phyloP scores from a whole-genome alignment of 2,329 filamentous ascomycete species.

The Myriosclerotinia scirpicola region DNA sequence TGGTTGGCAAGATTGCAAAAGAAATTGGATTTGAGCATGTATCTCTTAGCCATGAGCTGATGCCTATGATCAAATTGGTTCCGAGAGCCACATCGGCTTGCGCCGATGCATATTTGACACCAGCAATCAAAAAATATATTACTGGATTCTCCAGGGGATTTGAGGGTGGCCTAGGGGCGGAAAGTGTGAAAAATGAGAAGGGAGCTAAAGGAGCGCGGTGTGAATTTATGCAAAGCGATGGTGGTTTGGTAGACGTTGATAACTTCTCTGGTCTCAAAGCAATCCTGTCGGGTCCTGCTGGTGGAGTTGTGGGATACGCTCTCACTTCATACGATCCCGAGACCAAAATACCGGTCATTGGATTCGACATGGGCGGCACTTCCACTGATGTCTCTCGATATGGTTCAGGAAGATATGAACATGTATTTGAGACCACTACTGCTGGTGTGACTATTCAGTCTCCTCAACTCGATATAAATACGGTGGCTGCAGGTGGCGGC shows the following conservation, averaged over 20 bases:
- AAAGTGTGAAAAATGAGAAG: constrained; percentile 66
- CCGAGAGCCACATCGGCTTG: constrained; percentile 68
- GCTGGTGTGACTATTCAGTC: constrained; percentile 77
- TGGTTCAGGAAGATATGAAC: constrained; percentile 68
- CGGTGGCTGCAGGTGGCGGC: constrained; percentile 48
- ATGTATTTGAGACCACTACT: constrained; percentile 75
- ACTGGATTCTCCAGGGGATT: constrained; percentile 79
- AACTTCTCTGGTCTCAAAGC: constrained; percentile 82
- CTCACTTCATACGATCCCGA: constrained; percentile 84
- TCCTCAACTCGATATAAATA: constrained; percentile 80
- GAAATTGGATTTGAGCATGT: constrained; percentile 84
- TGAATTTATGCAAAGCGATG: constrained; percentile 85
- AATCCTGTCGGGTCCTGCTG: constrained; percentile 87
- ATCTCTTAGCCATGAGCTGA: constrained; percentile 75
- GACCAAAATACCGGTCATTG: constrained; percentile 83
- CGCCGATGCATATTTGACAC: constrained; percentile 74
- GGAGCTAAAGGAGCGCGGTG: constrained; percentile 73
- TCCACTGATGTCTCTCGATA: constrained; percentile 90
- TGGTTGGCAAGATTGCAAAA: constrained; percentile 72
- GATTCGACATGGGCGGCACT: constrained; percentile 95
- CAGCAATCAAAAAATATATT: constrained; percentile 69
- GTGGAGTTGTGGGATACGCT: constrained; percentile 89
- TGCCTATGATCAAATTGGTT: constrained; percentile 77
- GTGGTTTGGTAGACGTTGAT: constrained; percentile 67
- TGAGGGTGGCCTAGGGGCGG: constrained; percentile 72